Evolutionary conservation across 352 stramenopile genomes (phyloP), one percentile per base, ranked within the genome.

Genomic region (Phytopythium sindhum): DNA sequence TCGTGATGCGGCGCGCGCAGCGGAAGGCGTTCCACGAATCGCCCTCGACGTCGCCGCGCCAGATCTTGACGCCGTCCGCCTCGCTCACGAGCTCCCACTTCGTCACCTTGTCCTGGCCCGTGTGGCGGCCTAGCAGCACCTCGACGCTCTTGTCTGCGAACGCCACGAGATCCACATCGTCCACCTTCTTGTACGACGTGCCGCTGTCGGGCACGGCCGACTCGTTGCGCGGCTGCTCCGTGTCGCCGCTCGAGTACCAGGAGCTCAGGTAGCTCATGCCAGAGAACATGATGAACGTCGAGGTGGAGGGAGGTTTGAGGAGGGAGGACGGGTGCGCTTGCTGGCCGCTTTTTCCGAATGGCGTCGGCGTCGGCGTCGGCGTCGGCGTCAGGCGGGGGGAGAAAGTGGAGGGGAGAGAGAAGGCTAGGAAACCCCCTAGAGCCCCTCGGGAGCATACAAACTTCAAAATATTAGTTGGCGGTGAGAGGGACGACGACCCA

Each of bases 1-100:
- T 75, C 44, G 77, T 60, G 51, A 94, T 83, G 51, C 69, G 71
- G 60, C 77, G 70, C 45, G 75, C 73, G 28, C 81, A 84, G 41
- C 80, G 80, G 72, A 94, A 93, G 35, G 80, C 71, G 48, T 78
- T 87, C 86, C 86, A 94, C 47, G 83, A 75, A 59, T 72, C 82
- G 42, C 72, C 72, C 21, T 88, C 68, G 0, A 94, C 80, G 24
- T 78, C 75, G 28, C 83, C 86, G 56, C 84, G 81, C 78, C 80
- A 91, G 66, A 94, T 77, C 44, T 70, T 65, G 14, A 86, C 69
- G 12, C 65, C 69, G 2, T 86, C 66, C 0, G 75, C 54, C 26
- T 86, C 74, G 51, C 89, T 77, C 26, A 90, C 74, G 58, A 91
- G 60, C 48, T 87, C 77, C 86, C 86, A 94, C 41, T 71, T 85